Evolutionary conservation across 192 early-diverging fungal species (phyloP), one percentile per base, ranked within the genome.

Genomic region (Gorgonomyces haynaldii): DNA sequence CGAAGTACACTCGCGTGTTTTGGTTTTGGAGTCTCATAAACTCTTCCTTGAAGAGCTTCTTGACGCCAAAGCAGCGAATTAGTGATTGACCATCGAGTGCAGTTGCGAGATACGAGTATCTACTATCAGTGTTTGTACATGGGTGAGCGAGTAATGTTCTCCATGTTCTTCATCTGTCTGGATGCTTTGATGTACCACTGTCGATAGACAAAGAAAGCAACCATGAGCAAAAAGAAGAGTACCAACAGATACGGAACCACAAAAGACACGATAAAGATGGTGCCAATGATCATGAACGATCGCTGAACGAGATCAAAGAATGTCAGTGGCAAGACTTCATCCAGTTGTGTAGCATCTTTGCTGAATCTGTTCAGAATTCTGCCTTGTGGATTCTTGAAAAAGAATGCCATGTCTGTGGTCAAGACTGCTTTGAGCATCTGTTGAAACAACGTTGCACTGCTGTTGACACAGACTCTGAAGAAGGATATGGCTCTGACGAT

Each of bases 151-250:
- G 83, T 81, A 12, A 69, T 58, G 24, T 72, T 64, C 54, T 85
- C 83, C 47, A 80, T 64, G 16, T 81, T 73, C 56, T 84, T 85
- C 48, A 85, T 61, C 37, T 81, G 78, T 1, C 81, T 67, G 30
- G 70, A 71, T 5, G 79, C 56, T 9, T 26, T 40, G 49, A 85
- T 64, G 37, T 81, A 85, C 8, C 52, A 31, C 1, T 25, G 21
- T 1, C 81, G 76, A 1, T 82, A 54, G 15, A 58, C 37, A 31
- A 61, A 62, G 44, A 83, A 85, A 0, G 54, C 55, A 1, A 52
- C 29, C 19, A 66, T 39, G 7, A 81, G 55, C 0, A 67, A 48
- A 0, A 65, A 64, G 10, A 87, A 58, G 0, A 74, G 31, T 1
- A 71, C 49, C 0, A 85, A 35, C 10, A 89, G 61, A 52, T 67